These are phyloP conservation scores for Orbilia javanica DNA, from an alignment of 2,329 filamentous ascomycete genomes.

Conservation along the genomic window DNA sequence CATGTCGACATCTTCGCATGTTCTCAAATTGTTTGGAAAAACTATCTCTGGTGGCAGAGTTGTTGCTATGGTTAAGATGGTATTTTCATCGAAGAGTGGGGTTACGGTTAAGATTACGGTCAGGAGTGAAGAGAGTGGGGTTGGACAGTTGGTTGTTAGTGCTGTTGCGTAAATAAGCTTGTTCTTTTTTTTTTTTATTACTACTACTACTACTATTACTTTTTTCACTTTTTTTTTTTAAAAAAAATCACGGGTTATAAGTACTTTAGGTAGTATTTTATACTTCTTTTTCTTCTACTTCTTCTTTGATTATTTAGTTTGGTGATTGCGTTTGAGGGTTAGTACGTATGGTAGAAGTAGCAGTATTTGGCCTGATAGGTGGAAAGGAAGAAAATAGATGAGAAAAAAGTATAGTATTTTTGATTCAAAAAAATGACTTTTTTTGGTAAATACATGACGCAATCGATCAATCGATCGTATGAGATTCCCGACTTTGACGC, in stretches of 20 bases:
- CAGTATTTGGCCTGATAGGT: no score
- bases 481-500: no score
- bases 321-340: not conserved
- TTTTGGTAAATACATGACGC: no score
- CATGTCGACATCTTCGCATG: slow-evolving; percentile 88
- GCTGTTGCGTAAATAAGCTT: slow-evolving; percentile 39
- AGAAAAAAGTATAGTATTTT: no score
- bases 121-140: slow-evolving; percentile 89
- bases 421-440: no score
- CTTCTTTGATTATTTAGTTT: not conserved
- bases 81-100: slow-evolving; percentile 89
- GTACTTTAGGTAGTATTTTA: not conserved
- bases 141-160: slow-evolving; percentile 85
- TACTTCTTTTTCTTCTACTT: not conserved
- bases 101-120: slow-evolving; percentile 96
- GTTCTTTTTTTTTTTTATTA: not conserved
- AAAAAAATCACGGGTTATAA: no score
- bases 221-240: no score
- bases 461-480: no score
- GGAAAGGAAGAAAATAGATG: no score
- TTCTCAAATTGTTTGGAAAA: slow-evolving; percentile 95
- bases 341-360: not conserved
- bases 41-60: slow-evolving; percentile 91
- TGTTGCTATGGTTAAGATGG: slow-evolving; percentile 89
- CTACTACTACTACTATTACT: not conserved